phyloP scores from a whole-genome alignment of 2,329 filamentous ascomycete species.

The Colletotrichum phormii region DNA sequence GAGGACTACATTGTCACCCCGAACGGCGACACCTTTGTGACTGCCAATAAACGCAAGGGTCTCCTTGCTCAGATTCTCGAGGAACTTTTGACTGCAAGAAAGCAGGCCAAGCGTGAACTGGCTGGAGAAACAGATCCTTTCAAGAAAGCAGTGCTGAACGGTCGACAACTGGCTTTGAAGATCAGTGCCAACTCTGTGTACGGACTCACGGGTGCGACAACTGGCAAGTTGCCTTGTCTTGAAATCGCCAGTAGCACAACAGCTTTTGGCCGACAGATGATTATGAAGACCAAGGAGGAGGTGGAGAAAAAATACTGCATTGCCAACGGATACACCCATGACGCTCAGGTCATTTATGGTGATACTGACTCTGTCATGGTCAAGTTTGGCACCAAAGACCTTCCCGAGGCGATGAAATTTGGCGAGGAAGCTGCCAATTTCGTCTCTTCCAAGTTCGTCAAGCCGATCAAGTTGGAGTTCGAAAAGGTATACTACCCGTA shows the following conservation, averaged over 20 bases:
- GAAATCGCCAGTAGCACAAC: conserved; percentile 97
- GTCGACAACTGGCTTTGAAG: conserved; percentile 95
- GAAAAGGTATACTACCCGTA: conserved; percentile 99
- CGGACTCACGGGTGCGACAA: conserved; percentile 94
- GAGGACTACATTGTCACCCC: conserved; percentile 98
- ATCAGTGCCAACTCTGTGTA: conserved; percentile 98
- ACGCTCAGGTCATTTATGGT: conserved; percentile 97
- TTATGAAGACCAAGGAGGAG: conserved; percentile 97
- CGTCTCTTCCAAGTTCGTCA: conserved; percentile 92
- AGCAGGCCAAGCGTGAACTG: conserved; percentile 92
- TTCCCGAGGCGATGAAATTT: conserved; percentile 91
- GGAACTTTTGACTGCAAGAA: conserved; percentile 90
- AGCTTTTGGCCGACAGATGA: conserved; percentile 98
- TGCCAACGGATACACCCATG: conserved; percentile 92
- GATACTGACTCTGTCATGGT: conserved; percentile 99
- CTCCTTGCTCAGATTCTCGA: conserved; percentile 95
- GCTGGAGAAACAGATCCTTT: conserved; percentile 92
- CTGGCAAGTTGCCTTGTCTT: conserved; percentile 94
- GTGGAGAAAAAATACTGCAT: conserved; percentile 92
- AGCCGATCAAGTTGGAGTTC: conserved; percentile 98
- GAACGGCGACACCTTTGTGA: conserved; percentile 94
- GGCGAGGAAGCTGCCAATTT: conserved; percentile 92
- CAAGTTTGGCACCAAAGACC: conserved; percentile 91
- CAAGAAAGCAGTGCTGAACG: conserved; percentile 97
- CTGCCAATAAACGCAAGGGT: conserved; percentile 88